phyloP scores from a whole-genome alignment of 768 basidiomycete species.

The Coprinellus micaceus region DNA sequence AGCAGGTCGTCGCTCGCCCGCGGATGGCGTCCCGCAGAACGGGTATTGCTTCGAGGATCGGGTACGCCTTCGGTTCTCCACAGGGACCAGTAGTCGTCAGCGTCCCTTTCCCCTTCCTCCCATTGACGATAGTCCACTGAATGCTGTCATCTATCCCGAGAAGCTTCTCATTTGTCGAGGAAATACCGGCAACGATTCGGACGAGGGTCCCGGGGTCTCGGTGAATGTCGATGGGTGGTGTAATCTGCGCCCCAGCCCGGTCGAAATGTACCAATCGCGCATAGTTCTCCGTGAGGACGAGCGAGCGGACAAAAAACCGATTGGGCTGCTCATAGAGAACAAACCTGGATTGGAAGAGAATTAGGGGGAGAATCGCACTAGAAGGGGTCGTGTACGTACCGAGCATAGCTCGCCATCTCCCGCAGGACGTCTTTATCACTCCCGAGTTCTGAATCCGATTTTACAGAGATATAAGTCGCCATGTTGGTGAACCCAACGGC shows the following conservation, averaged over 20 bases:
- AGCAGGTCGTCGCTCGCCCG: not conserved
- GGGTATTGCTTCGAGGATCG: not conserved
- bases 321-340: not conserved
- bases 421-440: not conserved
- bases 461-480: not conserved
- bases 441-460: not conserved
- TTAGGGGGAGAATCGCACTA: too few relatives aligned
- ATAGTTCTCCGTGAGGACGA: not conserved
- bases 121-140: not conserved
- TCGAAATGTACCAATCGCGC: constrained; percentile 3
- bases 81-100: not conserved
- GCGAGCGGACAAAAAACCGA: not conserved
- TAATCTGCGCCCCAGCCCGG: not conserved
- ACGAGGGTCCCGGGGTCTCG: not conserved
- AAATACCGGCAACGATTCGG: not conserved
- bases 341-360: not conserved
- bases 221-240: too few relatives aligned
- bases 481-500: not conserved
- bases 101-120: not conserved
- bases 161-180: not conserved
- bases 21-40: not conserved
- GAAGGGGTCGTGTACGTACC: too few relatives aligned
- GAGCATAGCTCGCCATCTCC: too few relatives aligned
- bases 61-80: not conserved
- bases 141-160: not conserved